Conservation (phyloP, 2,329 filamentous ascomycete species). For the Teratosphaeriaceae sp. region DNA sequence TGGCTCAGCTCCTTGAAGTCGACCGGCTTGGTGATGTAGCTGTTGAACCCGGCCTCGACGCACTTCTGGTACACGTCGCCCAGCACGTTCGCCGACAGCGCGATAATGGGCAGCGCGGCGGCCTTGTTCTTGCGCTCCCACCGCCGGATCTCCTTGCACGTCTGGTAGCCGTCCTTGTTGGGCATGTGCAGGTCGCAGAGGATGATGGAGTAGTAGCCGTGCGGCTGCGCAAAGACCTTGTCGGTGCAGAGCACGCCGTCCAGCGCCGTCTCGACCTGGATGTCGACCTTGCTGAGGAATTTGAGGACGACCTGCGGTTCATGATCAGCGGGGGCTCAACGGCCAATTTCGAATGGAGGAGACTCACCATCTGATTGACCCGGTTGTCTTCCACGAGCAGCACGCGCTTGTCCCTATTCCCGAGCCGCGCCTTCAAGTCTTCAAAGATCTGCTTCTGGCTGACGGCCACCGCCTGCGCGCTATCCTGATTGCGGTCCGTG, state of each 20-base stretch:
- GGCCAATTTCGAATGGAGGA: background rate
- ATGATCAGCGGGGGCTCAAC: background rate
- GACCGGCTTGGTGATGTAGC: conserved; percentile 81
- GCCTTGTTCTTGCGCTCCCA: conserved; percentile 61
- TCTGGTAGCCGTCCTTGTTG: conserved; percentile 81
- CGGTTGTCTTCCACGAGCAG: conserved; percentile 81
- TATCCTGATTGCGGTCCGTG: conserved; percentile 73
- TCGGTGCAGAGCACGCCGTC: conserved; percentile 77
- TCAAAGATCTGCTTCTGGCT: conserved; percentile 76
- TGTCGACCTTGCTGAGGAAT: conserved; percentile 69
- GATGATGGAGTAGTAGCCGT: conserved; percentile 70
- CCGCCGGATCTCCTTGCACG: conserved; percentile 70
- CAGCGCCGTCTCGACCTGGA: conserved; percentile 66
- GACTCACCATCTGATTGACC: conserved; percentile 72
- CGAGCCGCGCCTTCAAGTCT: conserved; percentile 67
- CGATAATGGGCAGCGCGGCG: conserved; percentile 68
- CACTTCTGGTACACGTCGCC: conserved; percentile 81
- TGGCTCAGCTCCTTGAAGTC: conserved; percentile 76
- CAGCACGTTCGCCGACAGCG: conserved; percentile 80
- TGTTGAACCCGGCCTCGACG: conserved; percentile 71
- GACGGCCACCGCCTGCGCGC: conserved; percentile 70
- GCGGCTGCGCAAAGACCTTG: conserved; percentile 60
- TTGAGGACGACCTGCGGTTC: conserved; percentile 54
- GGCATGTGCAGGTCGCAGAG: conserved; percentile 87
- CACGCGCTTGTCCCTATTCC: conserved; percentile 71